These are phyloP conservation scores for Trichosanthes cucumerina DNA, from an alignment of 306 rosid species.

Conservation along the genomic window DNA sequence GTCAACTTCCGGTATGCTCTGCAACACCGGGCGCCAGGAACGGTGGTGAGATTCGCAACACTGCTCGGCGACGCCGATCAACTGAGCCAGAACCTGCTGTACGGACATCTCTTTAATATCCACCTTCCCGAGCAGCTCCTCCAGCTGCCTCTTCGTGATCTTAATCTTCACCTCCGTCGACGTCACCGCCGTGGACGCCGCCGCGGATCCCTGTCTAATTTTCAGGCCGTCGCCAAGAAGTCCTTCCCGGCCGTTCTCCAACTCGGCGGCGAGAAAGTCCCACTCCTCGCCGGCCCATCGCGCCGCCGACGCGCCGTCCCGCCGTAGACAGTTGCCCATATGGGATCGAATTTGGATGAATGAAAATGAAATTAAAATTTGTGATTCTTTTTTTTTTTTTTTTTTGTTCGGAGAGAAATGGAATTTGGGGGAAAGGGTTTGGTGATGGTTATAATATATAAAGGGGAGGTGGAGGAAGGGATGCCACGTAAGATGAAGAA, in stretches of 20 bases:
- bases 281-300: conserved; percentile 37
- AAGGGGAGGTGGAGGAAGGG: background rate
- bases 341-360: background rate
- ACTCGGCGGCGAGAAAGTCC: conserved; percentile 16
- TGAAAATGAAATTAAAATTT: too few species aligned
- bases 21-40: conserved; percentile 63
- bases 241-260: background rate
- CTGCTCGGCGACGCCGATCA: conserved; percentile 25
- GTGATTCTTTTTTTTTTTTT: background rate
- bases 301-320: conserved; percentile 27
- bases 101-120: conserved; percentile 42
- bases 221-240: background rate
- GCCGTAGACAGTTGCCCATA: conserved; percentile 81
- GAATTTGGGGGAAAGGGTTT: background rate
- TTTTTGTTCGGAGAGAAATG: background rate
- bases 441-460: background rate
- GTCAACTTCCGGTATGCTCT: conserved; percentile 61
- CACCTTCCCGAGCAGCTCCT: conserved; percentile 37
- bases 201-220: background rate
- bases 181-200: background rate
- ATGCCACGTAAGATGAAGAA: conserved; percentile 7
- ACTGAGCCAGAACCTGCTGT: conserved; percentile 41
- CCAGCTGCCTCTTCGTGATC: conserved; percentile 65
- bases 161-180: conserved; percentile 54
- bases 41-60: conserved; percentile 29